phyloP scores from a whole-genome alignment of 768 basidiomycete species.

The Chalciporus pseudorubinellus region DNA sequence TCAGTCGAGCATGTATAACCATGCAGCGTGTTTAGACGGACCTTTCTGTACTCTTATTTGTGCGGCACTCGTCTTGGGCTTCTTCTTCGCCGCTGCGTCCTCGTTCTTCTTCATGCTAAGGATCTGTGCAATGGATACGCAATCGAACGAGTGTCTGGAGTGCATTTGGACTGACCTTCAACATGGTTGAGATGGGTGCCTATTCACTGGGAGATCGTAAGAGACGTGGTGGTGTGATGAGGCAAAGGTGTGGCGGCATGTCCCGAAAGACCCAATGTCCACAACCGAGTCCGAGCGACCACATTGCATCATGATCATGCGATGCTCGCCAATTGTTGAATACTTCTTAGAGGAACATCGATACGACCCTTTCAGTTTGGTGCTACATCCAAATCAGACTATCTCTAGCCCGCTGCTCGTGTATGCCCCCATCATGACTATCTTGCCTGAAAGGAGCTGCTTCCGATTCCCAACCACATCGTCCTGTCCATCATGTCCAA shows the following conservation, averaged over 20 bases:
- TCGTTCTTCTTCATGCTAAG: slow-evolving; percentile 99
- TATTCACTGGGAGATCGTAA: slow-evolving; percentile 8
- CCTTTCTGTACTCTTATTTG: slow-evolving; percentile 99
- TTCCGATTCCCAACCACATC: no score
- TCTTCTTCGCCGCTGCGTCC: slow-evolving; percentile 95
- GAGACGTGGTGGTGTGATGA: slow-evolving; percentile 15
- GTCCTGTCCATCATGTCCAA: not conserved
- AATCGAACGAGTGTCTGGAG: slow-evolving; percentile 1
- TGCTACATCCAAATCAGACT: not conserved
- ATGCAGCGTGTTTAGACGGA: slow-evolving; percentile 27
- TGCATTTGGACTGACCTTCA: slow-evolving; percentile 36
- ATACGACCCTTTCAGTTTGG: no score
- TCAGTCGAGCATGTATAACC: slow-evolving; percentile 2
- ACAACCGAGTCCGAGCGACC: no score
- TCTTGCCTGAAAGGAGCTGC: not conserved
- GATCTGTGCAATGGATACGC: slow-evolving; percentile 54
- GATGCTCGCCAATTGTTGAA: no score
- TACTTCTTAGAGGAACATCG: no score
- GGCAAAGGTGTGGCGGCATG: slow-evolving; percentile 29
- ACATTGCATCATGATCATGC: not conserved
- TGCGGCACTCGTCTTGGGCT: slow-evolving; percentile 97
- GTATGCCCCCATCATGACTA: no score
- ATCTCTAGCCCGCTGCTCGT: no score
- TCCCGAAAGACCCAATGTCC: slow-evolving; percentile 20
- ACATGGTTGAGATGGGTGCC: slow-evolving; percentile 31